Percentiles rank a stretch among this genome's conserved stretches.
These are phyloP conservation scores for Candida stauntonica DNA, from an alignment of 805 yeast genomes.

Conservation along the genomic window DNA sequence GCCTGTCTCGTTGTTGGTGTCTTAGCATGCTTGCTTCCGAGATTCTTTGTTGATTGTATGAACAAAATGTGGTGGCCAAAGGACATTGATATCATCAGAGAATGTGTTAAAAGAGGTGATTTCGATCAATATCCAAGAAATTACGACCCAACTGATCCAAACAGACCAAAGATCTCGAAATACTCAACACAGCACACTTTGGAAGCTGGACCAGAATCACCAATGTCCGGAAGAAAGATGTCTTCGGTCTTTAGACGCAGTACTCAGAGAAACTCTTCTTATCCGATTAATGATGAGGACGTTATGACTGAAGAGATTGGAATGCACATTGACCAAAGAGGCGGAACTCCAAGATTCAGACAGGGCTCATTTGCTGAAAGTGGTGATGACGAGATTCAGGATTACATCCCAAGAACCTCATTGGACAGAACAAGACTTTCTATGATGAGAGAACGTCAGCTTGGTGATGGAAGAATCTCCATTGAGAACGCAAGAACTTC, in stretches of 20 bases:
- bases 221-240: conserved; percentile 27
- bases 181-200: conserved; percentile 34
- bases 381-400: conserved; percentile 3
- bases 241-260: conserved; percentile 36
- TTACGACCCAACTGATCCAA: conserved; percentile 80
- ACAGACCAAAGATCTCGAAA: conserved; percentile 48
- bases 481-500: conserved; percentile 38
- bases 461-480: conserved; percentile 34
- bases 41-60: conserved; percentile 56
- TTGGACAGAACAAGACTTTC: conserved; percentile 34
- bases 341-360: conserved; percentile 29
- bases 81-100: conserved; percentile 72
- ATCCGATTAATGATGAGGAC: conserved; percentile 25
- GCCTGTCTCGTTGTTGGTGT: conserved; percentile 63
- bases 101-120: conserved; percentile 63
- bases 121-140: conserved; percentile 59
- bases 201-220: conserved; percentile 20
- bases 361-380: conserved; percentile 5
- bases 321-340: conserved; percentile 25
- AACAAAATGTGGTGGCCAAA: conserved; percentile 52
- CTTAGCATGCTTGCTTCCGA: conserved; percentile 59
- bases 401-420: conserved; percentile 30
- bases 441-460: conserved; percentile 34
- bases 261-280: conserved; percentile 26
- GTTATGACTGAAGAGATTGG: conserved; percentile 38